phyloP scores from a whole-genome alignment of 495 filamentous ascomycete genomes.

The Entonaema liquescens region DNA sequence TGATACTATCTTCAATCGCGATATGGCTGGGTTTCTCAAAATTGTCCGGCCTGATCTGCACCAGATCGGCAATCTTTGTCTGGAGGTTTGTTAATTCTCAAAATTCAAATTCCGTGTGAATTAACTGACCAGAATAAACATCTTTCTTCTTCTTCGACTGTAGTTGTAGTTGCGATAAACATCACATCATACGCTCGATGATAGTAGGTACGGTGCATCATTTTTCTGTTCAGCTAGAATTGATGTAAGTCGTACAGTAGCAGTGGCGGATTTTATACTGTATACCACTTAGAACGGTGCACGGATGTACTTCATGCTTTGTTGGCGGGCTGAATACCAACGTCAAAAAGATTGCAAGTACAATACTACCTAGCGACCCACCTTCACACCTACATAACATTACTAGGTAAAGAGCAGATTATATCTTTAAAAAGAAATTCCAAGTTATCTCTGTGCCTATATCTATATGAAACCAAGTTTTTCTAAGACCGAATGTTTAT shows the following conservation, averaged over 20 bases:
- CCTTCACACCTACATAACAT: too few relatives aligned
- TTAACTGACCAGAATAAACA: constrained; percentile 54
- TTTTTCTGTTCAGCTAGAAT: background rate
- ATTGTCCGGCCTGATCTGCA: constrained; percentile 87
- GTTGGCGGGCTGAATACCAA: too few relatives aligned
- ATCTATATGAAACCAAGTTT: too few relatives aligned
- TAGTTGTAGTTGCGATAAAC: constrained; percentile 1
- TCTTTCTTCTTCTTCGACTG: constrained; percentile 22
- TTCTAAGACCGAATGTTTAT: too few relatives aligned
- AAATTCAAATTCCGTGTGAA: background rate
- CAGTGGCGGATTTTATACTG: background rate
- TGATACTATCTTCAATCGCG: constrained; percentile 92
- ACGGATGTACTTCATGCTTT: background rate
- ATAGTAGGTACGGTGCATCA: background rate
- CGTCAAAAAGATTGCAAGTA: too few relatives aligned
- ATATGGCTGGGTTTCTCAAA: constrained; percentile 79
- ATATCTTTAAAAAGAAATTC: too few relatives aligned
- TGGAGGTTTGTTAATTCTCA: constrained; percentile 32
- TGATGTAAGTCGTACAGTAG: background rate
- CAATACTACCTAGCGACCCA: too few relatives aligned
- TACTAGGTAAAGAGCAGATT: too few relatives aligned
- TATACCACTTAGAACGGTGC: background rate
- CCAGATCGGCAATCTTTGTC: constrained; percentile 84
- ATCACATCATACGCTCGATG: background rate
- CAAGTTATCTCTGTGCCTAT: too few relatives aligned